Percentiles rank a stretch among this genome's conserved stretches.
Conservation (phyloP, 1,284 basidiomycete genomes). For the Blastosporella zonata region DNA sequence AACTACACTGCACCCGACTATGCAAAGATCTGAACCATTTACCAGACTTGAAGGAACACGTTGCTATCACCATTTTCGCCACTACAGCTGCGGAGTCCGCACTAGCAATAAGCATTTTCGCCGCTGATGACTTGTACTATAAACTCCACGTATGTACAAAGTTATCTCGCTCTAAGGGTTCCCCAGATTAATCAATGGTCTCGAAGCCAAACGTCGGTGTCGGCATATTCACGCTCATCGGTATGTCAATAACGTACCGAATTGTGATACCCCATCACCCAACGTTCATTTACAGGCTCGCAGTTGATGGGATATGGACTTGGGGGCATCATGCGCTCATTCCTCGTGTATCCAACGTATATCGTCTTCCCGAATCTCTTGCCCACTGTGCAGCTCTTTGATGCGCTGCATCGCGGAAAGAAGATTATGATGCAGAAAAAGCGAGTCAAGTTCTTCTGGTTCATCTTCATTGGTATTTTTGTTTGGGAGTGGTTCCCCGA, state of each 20-base stretch:
- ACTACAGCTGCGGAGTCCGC: conserved; percentile 50
- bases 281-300: conserved; percentile 27
- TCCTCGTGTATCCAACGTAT: conserved; percentile 45
- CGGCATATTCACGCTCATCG: conserved; percentile 41
- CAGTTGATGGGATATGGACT: conserved; percentile 57
- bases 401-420: conserved; percentile 52
- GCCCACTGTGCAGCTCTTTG: conserved; percentile 50
- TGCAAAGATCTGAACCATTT: neutral
- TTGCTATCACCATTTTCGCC: conserved; percentile 57
- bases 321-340: conserved; percentile 35
- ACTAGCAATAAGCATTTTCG: conserved; percentile 48
- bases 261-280: neutral
- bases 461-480: conserved; percentile 47
- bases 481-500: conserved; percentile 50
- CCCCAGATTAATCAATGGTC: neutral
- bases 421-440: conserved; percentile 48
- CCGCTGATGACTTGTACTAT: conserved; percentile 51
- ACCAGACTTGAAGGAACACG: conserved; percentile 57
- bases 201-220: conserved; percentile 41
- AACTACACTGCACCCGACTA: neutral
- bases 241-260: conserved; percentile 19
- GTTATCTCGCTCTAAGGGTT: neutral
- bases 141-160: conserved; percentile 27
- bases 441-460: conserved; percentile 57
- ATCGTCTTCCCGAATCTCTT: conserved; percentile 41